A percentile compares a stretch with the other conserved stretches of the same genome.
Conservation (phyloP, 352 stramenopile genomes). For the Phytophthora podocarpi region DNA sequence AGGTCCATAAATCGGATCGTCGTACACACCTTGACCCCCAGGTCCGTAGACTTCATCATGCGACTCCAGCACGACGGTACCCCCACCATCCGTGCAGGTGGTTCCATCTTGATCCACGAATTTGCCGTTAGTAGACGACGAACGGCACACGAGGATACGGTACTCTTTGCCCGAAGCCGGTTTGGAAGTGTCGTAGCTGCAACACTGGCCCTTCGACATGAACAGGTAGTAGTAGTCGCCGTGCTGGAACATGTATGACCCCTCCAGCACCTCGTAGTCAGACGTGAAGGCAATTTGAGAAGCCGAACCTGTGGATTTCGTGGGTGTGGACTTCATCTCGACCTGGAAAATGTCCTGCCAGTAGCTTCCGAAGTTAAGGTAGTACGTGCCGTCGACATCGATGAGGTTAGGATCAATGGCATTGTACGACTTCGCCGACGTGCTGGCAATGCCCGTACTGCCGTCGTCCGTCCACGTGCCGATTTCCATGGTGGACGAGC, state of each 20-base stretch:
- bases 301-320: slow-evolving; percentile 8
- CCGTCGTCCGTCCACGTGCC: slow-evolving; percentile 45
- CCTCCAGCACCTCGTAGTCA: slow-evolving; percentile 40
- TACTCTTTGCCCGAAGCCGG: slow-evolving; percentile 46
- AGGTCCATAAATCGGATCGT: slow-evolving; percentile 42
- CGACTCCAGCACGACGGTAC: slow-evolving; percentile 48
- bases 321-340: slow-evolving; percentile 27
- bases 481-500: slow-evolving; percentile 47
- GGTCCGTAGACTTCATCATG: slow-evolving; percentile 45
- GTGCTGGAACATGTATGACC: slow-evolving; percentile 43
- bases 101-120: slow-evolving; percentile 45
- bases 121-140: slow-evolving; percentile 19
- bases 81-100: slow-evolving; percentile 35
- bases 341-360: slow-evolving; percentile 30
- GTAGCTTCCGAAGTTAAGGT: slow-evolving; percentile 53
- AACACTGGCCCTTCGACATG: slow-evolving; percentile 46
- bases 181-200: slow-evolving; percentile 29
- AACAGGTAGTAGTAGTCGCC: slow-evolving; percentile 54
- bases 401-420: slow-evolving; percentile 50
- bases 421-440: slow-evolving; percentile 41
- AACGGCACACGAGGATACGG: slow-evolving; percentile 51
- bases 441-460: slow-evolving; percentile 34
- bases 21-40: slow-evolving; percentile 46
- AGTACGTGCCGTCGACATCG: slow-evolving; percentile 33
- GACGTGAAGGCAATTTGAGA: slow-evolving; percentile 31